Percentiles rank a stretch among this genome's conserved stretches.
These are phyloP conservation scores for Xylariaceae sp. DNA, from an alignment of 2,329 filamentous ascomycete genomes.

Conservation along the genomic window DNA sequence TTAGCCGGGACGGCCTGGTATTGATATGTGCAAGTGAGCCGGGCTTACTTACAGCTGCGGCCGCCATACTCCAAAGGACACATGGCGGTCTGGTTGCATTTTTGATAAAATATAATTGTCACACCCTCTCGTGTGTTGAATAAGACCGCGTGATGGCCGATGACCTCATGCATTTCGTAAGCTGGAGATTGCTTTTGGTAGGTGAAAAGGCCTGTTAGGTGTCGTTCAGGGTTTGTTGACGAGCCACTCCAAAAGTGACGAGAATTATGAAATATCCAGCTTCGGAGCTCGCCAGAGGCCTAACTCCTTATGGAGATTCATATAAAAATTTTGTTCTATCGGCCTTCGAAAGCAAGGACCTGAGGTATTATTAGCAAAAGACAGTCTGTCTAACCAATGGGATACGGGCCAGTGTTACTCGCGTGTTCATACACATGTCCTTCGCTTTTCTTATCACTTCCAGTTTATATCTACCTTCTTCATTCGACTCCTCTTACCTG, in stretches of 20 bases:
- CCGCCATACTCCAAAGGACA: neutral
- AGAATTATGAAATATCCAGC: neutral
- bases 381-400: too few relatives aligned
- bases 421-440: neutral
- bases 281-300: neutral
- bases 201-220: neutral
- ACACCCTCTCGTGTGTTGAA: neutral
- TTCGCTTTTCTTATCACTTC: neutral
- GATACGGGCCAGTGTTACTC: neutral
- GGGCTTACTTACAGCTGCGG: conserved; percentile 6
- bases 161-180: conserved; percentile 13
- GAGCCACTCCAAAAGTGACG: neutral
- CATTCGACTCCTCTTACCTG: neutral
- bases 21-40: conserved; percentile 11
- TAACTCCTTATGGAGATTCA: neutral
- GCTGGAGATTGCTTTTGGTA: conserved; percentile 1
- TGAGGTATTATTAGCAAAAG: neutral
- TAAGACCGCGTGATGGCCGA: conserved; percentile 10
- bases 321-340: neutral
- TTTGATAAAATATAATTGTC: neutral
- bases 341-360: neutral
- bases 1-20: neutral
- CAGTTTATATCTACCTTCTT: conserved; percentile 23
- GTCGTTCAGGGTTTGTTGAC: neutral
- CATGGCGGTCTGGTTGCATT: conserved; percentile 8